Percentiles rank a stretch among this genome's conserved stretches.
Evolutionary conservation across 768 basidiomycete genomes (phyloP).

Genomic region (Lactarius indigo): DNA sequence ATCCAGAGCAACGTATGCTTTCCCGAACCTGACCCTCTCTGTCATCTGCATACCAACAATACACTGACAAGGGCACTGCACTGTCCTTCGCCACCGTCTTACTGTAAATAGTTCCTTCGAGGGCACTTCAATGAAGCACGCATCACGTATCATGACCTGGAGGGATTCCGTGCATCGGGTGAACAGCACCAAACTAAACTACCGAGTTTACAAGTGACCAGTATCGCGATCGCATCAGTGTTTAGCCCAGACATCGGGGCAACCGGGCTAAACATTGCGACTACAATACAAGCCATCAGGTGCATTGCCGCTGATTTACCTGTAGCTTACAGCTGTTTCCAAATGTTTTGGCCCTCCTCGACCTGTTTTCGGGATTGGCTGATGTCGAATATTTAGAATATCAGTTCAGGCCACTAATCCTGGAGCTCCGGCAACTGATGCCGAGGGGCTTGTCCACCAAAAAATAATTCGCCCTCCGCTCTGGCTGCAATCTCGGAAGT

Average conservation of each 20-base stretch:
- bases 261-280: background rate
- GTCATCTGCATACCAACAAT: background rate
- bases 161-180: background rate
- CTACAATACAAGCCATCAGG: background rate
- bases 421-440: too few relatives aligned
- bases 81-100: background rate
- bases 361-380: too few relatives aligned
- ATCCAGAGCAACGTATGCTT: background rate
- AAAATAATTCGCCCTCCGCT: too few relatives aligned
- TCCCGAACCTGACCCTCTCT: background rate
- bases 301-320: conserved; percentile 19
- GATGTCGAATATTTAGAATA: too few relatives aligned
- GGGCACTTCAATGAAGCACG: background rate
- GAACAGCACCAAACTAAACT: background rate
- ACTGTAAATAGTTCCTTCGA: background rate
- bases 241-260: background rate
- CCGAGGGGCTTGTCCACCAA: too few relatives aligned
- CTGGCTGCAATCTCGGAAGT: too few relatives aligned
- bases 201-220: background rate
- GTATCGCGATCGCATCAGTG: background rate
- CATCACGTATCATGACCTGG: background rate
- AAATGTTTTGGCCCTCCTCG: too few relatives aligned
- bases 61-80: background rate
- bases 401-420: too few relatives aligned
- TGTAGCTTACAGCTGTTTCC: too few relatives aligned